Evolutionary conservation across 164 flowering plant species (phyloP), one percentile per base, ranked within the genome.

Genomic region (Taxillus chinensis): DNA sequence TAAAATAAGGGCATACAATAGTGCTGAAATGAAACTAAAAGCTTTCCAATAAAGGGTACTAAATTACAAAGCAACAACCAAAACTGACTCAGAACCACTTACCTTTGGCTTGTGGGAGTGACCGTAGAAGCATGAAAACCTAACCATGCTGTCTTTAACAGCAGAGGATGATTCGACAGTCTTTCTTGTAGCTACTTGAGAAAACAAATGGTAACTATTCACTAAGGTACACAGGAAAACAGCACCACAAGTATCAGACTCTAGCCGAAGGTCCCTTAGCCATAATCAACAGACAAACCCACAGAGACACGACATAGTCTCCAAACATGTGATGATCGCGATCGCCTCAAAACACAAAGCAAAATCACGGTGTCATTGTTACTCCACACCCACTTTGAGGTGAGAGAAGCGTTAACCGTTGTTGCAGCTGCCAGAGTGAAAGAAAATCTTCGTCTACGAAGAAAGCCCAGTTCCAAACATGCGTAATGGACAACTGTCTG

Each of bases 391-490:
- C 80, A 58, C 77, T 66, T 74, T 64, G 81, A 82, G 98, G 97
- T 84, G 98, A 84, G 90, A 90, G 95, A 82, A 82, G 68, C 64
- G 59, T 75, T 67, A 15, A 65, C 71, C 43, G 67, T 80, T 76
- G 61, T 65, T 78, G 79, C 71, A 86, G 95, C 92, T 76, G 97
- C 97, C 98, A 90, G 98, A 88, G 86, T 90, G 86, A 76, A 88
- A 70, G 70, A 71, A 71, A 73, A 71, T 67, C 63, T 75, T 64
- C 58, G 65, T 76, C 73, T 69, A 78, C 78, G 64, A 75, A 66
- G 74, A 65, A 57, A 77, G 66, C 41, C 73, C 59, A 72, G 60
- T 48, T 64, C 70, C 66, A 62, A 71, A 68, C 66, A 75, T 76
- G 77, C 66, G 76, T 65, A 74, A 64, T 74, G 70, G 72, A 70